Percentiles rank a stretch among this genome's conserved stretches.
Conservation (phyloP, 805 yeast genomes). For the Yarrowia porcina region DNA sequence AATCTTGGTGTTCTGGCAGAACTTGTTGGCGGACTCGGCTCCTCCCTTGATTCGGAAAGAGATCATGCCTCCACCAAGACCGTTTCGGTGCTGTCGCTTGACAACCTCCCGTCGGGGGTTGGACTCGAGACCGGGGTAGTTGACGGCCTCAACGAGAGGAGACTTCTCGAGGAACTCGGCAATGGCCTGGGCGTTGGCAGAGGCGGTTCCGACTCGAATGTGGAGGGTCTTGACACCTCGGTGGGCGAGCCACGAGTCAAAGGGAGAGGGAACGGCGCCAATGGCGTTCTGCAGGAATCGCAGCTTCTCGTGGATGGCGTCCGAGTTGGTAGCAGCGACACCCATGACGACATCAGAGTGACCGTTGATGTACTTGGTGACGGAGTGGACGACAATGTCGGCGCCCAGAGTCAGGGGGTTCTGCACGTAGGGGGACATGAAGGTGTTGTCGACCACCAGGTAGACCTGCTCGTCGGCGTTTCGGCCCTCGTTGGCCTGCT, state of each 20-base stretch:
- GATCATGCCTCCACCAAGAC: conserved; percentile 89
- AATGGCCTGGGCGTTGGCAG: conserved; percentile 61
- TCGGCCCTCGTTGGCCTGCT: conserved; percentile 44
- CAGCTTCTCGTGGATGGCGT: conserved; percentile 56
- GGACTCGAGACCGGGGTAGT: conserved; percentile 77
- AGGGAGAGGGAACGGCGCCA: conserved; percentile 87
- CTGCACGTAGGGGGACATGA: conserved; percentile 80
- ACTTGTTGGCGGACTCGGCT: conserved; percentile 67
- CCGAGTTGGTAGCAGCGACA: conserved; percentile 66
- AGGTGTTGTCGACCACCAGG: conserved; percentile 84
- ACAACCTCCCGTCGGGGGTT: conserved; percentile 65
- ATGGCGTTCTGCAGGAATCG: conserved; percentile 82
- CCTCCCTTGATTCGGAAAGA: conserved; percentile 85
- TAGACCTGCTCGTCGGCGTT: conserved; percentile 45
- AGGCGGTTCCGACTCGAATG: conserved; percentile 69
- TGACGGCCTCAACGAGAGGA: conserved; percentile 59
- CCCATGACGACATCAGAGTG: conserved; percentile 92
- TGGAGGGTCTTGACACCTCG: conserved; percentile 86
- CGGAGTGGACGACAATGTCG: conserved; percentile 83
- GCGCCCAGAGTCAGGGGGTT: conserved; percentile 83
- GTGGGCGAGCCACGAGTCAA: conserved; percentile 90
- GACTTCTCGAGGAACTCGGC: conserved; percentile 55
- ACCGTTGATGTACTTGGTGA: conserved; percentile 87
- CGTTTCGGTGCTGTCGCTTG: conserved; percentile 71
- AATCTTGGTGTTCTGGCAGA: conserved; percentile 68